A percentile compares a stretch with the other conserved stretches of the same genome.
phyloP scores from a whole-genome alignment of 192 early-diverging fungal genomes.

The Podila epicladia region DNA sequence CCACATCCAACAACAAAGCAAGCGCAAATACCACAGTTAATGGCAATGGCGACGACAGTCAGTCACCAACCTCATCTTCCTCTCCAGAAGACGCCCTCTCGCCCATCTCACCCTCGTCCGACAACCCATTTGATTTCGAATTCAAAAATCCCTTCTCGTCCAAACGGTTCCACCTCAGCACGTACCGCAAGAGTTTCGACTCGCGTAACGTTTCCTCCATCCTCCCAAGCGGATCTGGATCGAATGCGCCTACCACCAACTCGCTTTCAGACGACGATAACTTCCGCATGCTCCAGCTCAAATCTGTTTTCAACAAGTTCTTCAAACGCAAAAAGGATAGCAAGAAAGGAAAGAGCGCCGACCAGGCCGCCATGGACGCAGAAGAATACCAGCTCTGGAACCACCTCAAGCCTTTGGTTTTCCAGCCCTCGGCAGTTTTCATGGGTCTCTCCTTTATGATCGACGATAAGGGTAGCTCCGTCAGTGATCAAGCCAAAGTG shows the following conservation, averaged over 20 bases:
- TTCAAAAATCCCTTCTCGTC: slow-evolving; percentile 16
- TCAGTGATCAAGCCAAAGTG: slow-evolving; percentile 13
- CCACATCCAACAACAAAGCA: background rate
- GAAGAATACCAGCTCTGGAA: slow-evolving; percentile 46
- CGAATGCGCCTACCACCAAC: background rate
- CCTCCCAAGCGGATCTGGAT: background rate
- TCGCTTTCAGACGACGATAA: slow-evolving; percentile 18
- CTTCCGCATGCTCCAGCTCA: slow-evolving; percentile 32
- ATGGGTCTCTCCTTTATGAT: slow-evolving; percentile 52
- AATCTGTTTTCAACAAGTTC: slow-evolving; percentile 34
- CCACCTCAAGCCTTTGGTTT: slow-evolving; percentile 29
- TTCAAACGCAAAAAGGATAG: slow-evolving; percentile 45
- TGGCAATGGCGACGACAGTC: background rate
- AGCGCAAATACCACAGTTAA: background rate
- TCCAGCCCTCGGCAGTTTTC: slow-evolving; percentile 43
- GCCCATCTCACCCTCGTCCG: slow-evolving; percentile 11
- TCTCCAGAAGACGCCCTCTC: background rate
- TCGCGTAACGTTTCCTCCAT: slow-evolving; percentile 1
- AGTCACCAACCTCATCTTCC: background rate
- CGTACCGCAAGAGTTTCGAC: slow-evolving; percentile 37
- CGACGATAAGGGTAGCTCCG: slow-evolving; percentile 40
- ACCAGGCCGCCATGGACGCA: slow-evolving; percentile 26
- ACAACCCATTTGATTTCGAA: slow-evolving; percentile 45
- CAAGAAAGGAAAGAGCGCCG: slow-evolving; percentile 22
- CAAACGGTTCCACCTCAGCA: slow-evolving; percentile 14